Evolutionary conservation across 208 protist genomes (phyloP), one percentile per base, ranked within the genome.

Genomic region (Trypanosoma mega): DNA sequence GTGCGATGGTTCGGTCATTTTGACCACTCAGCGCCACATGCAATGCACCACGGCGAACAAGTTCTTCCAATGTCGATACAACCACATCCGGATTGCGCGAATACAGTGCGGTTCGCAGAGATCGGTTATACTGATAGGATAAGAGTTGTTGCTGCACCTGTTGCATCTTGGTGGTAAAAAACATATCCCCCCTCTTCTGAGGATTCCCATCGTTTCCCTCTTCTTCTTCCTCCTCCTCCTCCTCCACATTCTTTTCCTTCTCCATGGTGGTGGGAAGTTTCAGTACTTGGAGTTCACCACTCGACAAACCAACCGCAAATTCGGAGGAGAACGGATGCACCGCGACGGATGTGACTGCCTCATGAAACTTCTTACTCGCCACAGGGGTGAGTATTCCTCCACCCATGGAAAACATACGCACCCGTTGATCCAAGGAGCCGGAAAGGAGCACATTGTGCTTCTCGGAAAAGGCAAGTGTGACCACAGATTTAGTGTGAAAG

Each of bases 11-110:
- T 16, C 85, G 75, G 47, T 95, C 88, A 46, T 92, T 92, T 50
- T 92, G 88, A 59, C 86, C 84, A 72, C 71, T 88, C 20, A 95
- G 65, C 1, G 85, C 85, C 1, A 95, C 73, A 39, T 95, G 85
- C 18, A 95, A 62, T 14, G 80, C 73, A 16, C 85, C 82, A 53
- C 88, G 82, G 21, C 82, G 82, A 8, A 90, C 45, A 18, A 95
- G 81, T 59, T 95, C 88, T 45, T 95, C 85, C n/a, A 95, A 48
- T 9, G 83, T 89, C 8, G 88, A 95, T 39, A 90, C 71, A 23
- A 95, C 45, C 12, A 92, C 81, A 44, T 95, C 85, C 2, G 78
- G 56, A 49, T 80, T 69, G 3, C 82, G 76, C 0, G 82, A 80
- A 62, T 95, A 92, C 29, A 95, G 70, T 2, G 88, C 85, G 6